Percentiles rank a stretch among this genome's conserved stretches.
phyloP scores from a whole-genome alignment of 805 yeast species.

The Starmerella ratchasimensis region DNA sequence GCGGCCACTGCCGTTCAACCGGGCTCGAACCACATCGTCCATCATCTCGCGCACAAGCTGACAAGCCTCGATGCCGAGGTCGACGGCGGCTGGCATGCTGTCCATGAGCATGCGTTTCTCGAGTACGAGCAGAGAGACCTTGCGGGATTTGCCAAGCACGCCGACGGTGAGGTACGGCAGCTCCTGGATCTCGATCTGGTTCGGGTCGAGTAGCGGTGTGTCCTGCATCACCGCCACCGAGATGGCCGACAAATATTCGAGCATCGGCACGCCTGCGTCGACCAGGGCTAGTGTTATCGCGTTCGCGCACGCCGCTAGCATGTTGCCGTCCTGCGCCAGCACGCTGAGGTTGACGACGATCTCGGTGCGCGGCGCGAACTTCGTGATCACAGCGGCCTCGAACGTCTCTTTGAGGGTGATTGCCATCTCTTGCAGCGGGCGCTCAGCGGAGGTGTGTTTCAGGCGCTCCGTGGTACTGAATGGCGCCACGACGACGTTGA shows the following conservation, averaged over 20 bases:
- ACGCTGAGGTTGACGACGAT: conserved; percentile 68
- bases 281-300: conserved; percentile 79
- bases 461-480: conserved; percentile 68
- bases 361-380: conserved; percentile 68
- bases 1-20: neutral
- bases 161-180: conserved; percentile 73
- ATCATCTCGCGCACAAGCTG: conserved; percentile 68
- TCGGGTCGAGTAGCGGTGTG: conserved; percentile 72
- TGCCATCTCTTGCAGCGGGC: conserved; percentile 27
- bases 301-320: conserved; percentile 65
- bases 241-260: conserved; percentile 73
- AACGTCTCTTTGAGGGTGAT: conserved; percentile 26
- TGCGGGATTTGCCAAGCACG: conserved; percentile 67
- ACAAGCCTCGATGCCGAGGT: conserved; percentile 76
- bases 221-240: conserved; percentile 66
- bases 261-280: conserved; percentile 92
- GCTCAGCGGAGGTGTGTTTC: conserved; percentile 52
- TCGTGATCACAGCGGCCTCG: conserved; percentile 48
- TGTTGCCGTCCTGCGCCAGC: conserved; percentile 80
- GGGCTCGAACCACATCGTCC: conserved; percentile 62
- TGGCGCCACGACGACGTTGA: conserved; percentile 60
- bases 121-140: conserved; percentile 56
- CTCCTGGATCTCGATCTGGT: conserved; percentile 69
- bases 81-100: conserved; percentile 56
- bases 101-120: conserved; percentile 83